Base-by-base conservation (phyloP, 148 eudicot species). In the Camellia lanceoleosa region DNA sequence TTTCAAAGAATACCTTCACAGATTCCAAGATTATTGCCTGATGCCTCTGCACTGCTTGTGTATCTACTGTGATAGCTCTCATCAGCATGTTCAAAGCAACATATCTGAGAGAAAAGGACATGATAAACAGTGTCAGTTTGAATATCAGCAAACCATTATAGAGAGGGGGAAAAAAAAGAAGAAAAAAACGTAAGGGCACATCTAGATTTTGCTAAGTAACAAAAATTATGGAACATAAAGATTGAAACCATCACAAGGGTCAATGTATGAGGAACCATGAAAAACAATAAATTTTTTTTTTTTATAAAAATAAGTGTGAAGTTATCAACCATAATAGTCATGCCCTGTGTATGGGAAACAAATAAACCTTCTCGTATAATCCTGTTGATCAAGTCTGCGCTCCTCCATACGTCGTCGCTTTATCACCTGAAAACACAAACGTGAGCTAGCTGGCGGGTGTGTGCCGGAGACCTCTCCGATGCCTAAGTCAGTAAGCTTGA, bases 1-100 rank as follows among this genome's bases (percentile, higher is more conserved):
- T 58, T 7, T 43, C 6, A 18, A 58, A 59, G 66, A 43, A 58
- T 16, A 75, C 99, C 99, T 96, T 96, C 58, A 96, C 99, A 87
- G 98, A 96, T 86, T 96, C 99, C 85, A 96, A 85, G 72, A 96
- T 94, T 80, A 97, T 96, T 74, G 87, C 87, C 72, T 98, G 89
- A 82, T 96, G 99, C 85, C 99, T 90, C 88, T 96, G 99, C 78
- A 96, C 99, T 77, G 99, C 99, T 92, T 96, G 99, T 81, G 91
- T 71, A 80, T 96, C 99, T 64, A 96, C 92, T 19, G 88, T 80
- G 83, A 96, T 86, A 68, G 99, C 98, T 90, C 85, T 92, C 92
- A 86, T 93, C 91, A 96, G 85, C 99, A 96, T 96, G 83, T 92
- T 96, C 80, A 96, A 84, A 73, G 99, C 99, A 84, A 96, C 98